Base-by-base conservation (phyloP, 768 basidiomycete genomes). In the Pleurotus tuber-regium region DNA sequence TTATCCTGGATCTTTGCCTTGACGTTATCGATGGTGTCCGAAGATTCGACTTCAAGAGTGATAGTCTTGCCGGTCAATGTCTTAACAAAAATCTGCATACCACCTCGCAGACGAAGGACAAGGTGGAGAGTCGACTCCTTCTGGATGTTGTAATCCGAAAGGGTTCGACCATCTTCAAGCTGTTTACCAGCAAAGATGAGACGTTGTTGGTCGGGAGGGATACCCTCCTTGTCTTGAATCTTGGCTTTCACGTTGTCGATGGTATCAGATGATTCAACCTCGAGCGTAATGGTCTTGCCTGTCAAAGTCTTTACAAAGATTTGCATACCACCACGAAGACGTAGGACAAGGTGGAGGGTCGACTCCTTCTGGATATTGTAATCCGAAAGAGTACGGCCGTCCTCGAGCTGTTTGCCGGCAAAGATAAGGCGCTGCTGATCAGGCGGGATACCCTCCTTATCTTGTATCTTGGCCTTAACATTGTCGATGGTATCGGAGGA, bases 151-250 rank as follows among this genome's bases (percentile, higher is more conserved):
- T 92, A 94, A 60, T 94, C 92, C 0, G 89, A 91, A 0, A 93
- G 73, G 0, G 92, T 95, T 19, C 92, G 87, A 16, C 92, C 92
- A 59, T 94, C 92, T 59, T 95, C 92, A 7, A 94, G 73, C 66
- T 95, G 92, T 71, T 95, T 94, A 26, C 92, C 92, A 25, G 92
- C 92, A 58, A 94, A 94, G 67, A 93, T 94, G 6, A 94, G 76
- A 39, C 91, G 87, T 61, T 94, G 91, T 63, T 92, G 91, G 60
- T 93, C 92, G 4, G 92, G 92, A 14, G 85, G 86, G 21, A 87
- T 87, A 26, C 88, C 92, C 62, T 93, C 92, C 75, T 94, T 95
- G 66, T 94, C 92, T 66, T 94, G 92, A 42, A 96, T 94, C 81
- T 93, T 94, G 35, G 87, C 79, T 70, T 91, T 92, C 35, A 92